phyloP scores from a whole-genome alignment of 805 yeast species.

The Wickerhamomyces canadensis region DNA sequence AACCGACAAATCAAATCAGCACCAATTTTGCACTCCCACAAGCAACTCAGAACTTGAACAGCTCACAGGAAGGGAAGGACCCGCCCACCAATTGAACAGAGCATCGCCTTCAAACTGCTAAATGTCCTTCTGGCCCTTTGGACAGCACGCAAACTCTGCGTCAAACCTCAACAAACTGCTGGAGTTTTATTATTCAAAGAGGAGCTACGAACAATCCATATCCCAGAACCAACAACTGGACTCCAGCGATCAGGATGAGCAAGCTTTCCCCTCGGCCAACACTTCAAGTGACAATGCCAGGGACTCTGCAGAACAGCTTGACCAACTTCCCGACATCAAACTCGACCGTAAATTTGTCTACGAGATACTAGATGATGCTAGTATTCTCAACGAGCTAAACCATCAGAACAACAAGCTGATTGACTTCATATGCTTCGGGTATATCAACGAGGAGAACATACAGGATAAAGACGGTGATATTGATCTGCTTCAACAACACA shows the following conservation, averaged over 20 bases:
- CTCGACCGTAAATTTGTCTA: slow-evolving; percentile 29
- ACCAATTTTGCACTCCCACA: too few relatives aligned
- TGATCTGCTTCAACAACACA: not conserved
- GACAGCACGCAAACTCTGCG: slow-evolving; percentile 28
- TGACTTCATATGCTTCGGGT: slow-evolving; percentile 47
- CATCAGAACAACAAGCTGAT: slow-evolving; percentile 38
- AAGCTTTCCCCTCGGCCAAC: not conserved
- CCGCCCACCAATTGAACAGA: not conserved
- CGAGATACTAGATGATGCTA: slow-evolving; percentile 31
- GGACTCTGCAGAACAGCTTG: slow-evolving; percentile 2
- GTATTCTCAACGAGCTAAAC: slow-evolving; percentile 31
- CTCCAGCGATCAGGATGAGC: not conserved
- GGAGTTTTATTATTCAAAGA: slow-evolving; percentile 32
- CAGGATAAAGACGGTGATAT: not conserved
- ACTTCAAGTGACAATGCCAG: not conserved
- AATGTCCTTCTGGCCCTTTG: slow-evolving; percentile 44
- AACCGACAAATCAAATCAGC: too few relatives aligned
- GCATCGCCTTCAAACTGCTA: not conserved
- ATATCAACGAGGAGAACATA: slow-evolving; percentile 20
- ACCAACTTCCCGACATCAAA: slow-evolving; percentile 4
- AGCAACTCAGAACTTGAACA: too few relatives aligned
- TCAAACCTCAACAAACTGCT: slow-evolving; percentile 34
- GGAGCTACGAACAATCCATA: slow-evolving; percentile 3
- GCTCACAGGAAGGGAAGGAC: too few relatives aligned
- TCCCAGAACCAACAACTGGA: not conserved